Percentiles rank a stretch among this genome's conserved stretches.
Conservation (phyloP, 148 eudicot genomes). For the Vaccinium macrocarpon region DNA sequence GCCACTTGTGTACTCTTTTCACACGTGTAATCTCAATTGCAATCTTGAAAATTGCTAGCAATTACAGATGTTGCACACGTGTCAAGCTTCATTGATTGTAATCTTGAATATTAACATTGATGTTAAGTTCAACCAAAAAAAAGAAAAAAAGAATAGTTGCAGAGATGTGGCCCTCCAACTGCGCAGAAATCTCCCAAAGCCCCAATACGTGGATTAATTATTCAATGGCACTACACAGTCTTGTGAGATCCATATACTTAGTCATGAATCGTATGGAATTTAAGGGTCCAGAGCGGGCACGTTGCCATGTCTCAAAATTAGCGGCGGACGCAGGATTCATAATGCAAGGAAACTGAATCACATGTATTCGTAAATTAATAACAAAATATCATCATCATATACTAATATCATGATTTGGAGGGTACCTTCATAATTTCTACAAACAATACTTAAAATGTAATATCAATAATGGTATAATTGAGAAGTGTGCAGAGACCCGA, state of each 20-base stretch:
- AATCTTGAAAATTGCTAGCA: background rate
- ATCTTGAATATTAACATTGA: background rate
- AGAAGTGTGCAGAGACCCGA: no score
- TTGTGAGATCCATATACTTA: background rate
- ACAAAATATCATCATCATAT: no score
- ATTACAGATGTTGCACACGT: background rate
- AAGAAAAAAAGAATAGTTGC: background rate
- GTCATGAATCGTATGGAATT: background rate
- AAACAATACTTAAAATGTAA: no score
- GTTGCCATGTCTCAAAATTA: no score
- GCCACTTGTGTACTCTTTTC: slow-evolving; percentile 12
- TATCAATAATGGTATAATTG: no score
- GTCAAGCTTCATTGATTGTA: background rate
- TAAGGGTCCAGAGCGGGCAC: no score
- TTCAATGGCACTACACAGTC: background rate
- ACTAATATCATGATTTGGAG: no score
- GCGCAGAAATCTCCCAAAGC: background rate
- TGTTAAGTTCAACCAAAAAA: no score
- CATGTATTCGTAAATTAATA: no score
- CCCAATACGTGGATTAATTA: background rate
- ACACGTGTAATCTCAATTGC: slow-evolving; percentile 15
- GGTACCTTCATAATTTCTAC: no score
- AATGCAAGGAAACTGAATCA: no score
- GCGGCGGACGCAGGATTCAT: no score
- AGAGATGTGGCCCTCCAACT: background rate